Conservation (phyloP, 2,329 filamentous ascomycete genomes). For the Fonsecaea pedrosoi region DNA sequence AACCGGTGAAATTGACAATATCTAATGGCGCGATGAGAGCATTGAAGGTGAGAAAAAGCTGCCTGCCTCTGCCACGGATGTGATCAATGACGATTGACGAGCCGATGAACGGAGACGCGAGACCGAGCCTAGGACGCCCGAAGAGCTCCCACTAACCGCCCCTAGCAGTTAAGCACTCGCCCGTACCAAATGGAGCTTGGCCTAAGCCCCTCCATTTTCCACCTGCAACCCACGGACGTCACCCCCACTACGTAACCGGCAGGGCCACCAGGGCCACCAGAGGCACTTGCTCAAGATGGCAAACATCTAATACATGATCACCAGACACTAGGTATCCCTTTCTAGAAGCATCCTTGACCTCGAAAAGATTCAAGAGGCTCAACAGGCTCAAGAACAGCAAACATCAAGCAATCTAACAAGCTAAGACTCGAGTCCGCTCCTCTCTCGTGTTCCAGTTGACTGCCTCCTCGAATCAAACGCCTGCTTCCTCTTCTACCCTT, state of each 20-base stretch:
- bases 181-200: background rate
- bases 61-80: constrained; percentile 20
- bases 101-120: constrained; percentile 21
- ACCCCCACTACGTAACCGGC: constrained; percentile 11
- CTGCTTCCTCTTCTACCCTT: background rate
- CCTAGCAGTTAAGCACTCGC: background rate
- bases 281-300: constrained; percentile 4
- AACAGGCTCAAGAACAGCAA: background rate
- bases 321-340: background rate
- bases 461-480: background rate
- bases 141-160: constrained; percentile 3
- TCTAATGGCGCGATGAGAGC: constrained; percentile 5
- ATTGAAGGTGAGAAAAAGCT: constrained; percentile 21
- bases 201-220: constrained; percentile 4
- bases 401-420: background rate
- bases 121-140: constrained; percentile 10
- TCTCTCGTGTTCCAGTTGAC: background rate
- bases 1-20: background rate
- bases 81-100: constrained; percentile 22
- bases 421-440: background rate
- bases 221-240: background rate
- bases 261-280: background rate
- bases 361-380: background rate
- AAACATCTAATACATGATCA: background rate
- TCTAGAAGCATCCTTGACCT: constrained; percentile 25